Conservation (phyloP, 768 basidiomycete species). For the Hydnum rufescens region DNA sequence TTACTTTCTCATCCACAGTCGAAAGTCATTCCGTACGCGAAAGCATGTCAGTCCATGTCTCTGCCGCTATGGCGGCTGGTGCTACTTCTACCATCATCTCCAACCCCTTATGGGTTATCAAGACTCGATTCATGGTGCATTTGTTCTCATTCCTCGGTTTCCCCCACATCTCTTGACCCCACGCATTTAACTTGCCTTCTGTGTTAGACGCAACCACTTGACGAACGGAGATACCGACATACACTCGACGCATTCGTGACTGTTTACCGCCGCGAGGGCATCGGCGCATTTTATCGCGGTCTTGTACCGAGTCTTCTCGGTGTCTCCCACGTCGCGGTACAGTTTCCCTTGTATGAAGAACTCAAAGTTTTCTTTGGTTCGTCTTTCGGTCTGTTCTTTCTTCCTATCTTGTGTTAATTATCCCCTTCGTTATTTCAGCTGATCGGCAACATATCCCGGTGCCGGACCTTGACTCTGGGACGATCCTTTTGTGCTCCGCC, state of each 20-base stretch:
- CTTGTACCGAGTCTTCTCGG: slow-evolving; percentile 83
- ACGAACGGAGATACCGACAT: slow-evolving; percentile 65
- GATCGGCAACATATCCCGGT: slow-evolving; percentile 5
- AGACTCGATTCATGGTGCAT: slow-evolving; percentile 91
- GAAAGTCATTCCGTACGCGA: slow-evolving; percentile 31
- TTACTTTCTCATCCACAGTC: slow-evolving; percentile 29
- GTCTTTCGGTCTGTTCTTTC: slow-evolving; percentile 19
- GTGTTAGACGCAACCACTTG: slow-evolving; percentile 58
- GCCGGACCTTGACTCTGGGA: slow-evolving; percentile 26
- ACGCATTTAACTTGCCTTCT: not conserved
- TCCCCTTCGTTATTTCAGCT: slow-evolving; percentile 2
- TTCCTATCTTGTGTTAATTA: not conserved
- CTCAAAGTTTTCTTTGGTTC: slow-evolving; percentile 72
- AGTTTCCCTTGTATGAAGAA: slow-evolving; percentile 91
- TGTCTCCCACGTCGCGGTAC: slow-evolving; percentile 87
- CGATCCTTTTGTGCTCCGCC: slow-evolving; percentile 82
- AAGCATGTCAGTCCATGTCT: slow-evolving; percentile 71
- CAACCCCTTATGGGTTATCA: slow-evolving; percentile 96
- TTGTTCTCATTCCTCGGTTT: not conserved
- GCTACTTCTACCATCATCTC: slow-evolving; percentile 85
- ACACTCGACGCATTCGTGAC: slow-evolving; percentile 77
- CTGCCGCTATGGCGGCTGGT: slow-evolving; percentile 92
- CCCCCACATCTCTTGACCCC: not conserved
- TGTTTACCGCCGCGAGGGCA: slow-evolving; percentile 80
- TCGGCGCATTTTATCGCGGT: slow-evolving; percentile 82